Percentiles rank a stretch among this genome's conserved stretches.
These are phyloP conservation scores for Oryza punctata DNA, from an alignment of 176 grass and related monocot genomes.

Conservation along the genomic window DNA sequence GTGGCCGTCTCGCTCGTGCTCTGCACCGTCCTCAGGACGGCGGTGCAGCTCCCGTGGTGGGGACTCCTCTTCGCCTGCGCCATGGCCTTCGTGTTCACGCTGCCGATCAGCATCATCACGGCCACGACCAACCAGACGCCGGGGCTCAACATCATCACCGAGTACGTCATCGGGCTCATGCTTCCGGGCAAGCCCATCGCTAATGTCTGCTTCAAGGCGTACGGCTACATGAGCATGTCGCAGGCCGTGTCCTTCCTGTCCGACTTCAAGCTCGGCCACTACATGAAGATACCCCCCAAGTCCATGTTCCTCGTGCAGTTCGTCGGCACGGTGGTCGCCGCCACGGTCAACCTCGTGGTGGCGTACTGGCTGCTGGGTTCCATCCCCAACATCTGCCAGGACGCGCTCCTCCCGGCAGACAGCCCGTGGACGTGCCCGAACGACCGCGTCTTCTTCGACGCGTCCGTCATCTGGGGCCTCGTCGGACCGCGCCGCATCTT, in stretches of 20 bases:
- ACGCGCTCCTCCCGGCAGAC: conserved; percentile 41
- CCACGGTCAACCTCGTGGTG: conserved; percentile 61
- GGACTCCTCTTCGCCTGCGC: conserved; percentile 73
- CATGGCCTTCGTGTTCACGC: conserved; percentile 79
- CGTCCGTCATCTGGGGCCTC: conserved; percentile 87
- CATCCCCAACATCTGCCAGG: conserved; percentile 54
- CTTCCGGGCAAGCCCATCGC: conserved; percentile 79
- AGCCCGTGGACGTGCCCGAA: conserved; percentile 83
- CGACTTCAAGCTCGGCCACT: conserved; percentile 97
- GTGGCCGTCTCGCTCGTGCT: conserved; percentile 51
- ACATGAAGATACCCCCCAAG: conserved; percentile 97
- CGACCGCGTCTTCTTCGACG: conserved; percentile 76
- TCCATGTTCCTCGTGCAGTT: conserved; percentile 79
- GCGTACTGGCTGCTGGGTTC: conserved; percentile 80
- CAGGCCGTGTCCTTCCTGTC: conserved; percentile 74
- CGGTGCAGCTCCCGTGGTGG: conserved; percentile 83
- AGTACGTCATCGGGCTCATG: conserved; percentile 79
- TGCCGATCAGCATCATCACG: conserved; percentile 80
- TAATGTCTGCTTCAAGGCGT: conserved; percentile 88
- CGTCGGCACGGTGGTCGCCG: conserved; percentile 63
- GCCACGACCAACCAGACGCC: conserved; percentile 91
- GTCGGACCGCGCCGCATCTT: conserved; percentile 63
- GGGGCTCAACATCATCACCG: conserved; percentile 86
- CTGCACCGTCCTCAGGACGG: conserved; percentile 63
- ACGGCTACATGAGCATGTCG: conserved; percentile 93